A percentile compares a stretch with the other conserved stretches of the same genome.
Evolutionary conservation across 2,329 filamentous ascomycete genomes (phyloP).

Genomic region (Monosporascus ibericus): DNA sequence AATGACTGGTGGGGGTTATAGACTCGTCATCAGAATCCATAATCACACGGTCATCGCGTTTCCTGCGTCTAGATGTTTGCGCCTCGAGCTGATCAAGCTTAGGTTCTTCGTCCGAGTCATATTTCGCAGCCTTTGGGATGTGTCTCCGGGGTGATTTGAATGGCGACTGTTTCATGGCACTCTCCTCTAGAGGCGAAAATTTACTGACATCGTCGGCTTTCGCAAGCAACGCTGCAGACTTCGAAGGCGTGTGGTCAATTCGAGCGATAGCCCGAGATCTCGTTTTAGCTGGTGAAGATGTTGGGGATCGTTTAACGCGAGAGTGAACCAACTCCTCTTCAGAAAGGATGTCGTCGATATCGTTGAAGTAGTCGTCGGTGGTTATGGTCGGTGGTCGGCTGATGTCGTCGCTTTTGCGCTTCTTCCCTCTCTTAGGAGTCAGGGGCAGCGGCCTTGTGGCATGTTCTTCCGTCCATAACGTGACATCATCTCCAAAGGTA

Average conservation of each 20-base stretch:
- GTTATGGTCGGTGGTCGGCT: conserved; percentile 21
- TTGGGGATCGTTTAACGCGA: conserved; percentile 29
- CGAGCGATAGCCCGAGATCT: conserved; percentile 15
- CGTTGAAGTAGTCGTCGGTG: conserved; percentile 43
- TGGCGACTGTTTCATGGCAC: conserved; percentile 16
- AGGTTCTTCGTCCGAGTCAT: conserved; percentile 11
- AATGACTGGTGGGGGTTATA: conserved; percentile 33
- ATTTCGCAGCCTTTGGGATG: conserved; percentile 4
- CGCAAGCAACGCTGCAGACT: conserved; percentile 2
- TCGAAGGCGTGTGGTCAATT: conserved; percentile 12
- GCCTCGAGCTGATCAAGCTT: conserved; percentile 13
- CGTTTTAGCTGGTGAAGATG: conserved; percentile 29
- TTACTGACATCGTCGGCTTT: conserved; percentile 5
- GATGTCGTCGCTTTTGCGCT: conserved; percentile 47
- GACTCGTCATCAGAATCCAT: conserved; percentile 54
- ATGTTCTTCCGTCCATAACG: conserved; percentile 38
- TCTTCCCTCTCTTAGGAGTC: conserved; percentile 35
- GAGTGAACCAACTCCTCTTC: conserved; percentile 22
- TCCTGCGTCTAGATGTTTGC: conserved; percentile 12
- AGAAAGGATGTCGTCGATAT: conserved; percentile 41
- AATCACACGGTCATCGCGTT: conserved; percentile 35
- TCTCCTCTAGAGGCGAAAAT: conserved; percentile 6
- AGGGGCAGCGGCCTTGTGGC: conserved; percentile 32
- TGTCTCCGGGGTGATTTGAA: conserved; percentile 16
- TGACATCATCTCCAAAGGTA: conserved; percentile 23